Base-by-base conservation (phyloP, 2,329 filamentous ascomycete species). In the Exophiala oligosperma region DNA sequence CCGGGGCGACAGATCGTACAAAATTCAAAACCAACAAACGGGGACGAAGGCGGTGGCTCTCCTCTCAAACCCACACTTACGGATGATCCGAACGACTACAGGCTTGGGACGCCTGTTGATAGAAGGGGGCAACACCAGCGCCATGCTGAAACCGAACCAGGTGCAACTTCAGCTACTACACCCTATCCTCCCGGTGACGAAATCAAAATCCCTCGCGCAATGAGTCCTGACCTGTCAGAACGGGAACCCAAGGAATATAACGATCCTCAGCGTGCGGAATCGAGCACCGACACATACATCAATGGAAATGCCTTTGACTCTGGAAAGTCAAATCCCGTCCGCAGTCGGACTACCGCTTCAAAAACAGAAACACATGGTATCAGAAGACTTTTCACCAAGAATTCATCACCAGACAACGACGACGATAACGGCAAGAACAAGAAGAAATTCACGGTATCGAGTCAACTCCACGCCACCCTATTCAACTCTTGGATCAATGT, bases 401-500 rank as follows among this genome's bases (percentile, higher is more conserved):
- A 58, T 3, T 48, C 41, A 3, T 41, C 32, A 28, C 28, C 54
- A 8, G 41, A 54, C 7, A 32, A 24, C 21, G 63, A 65, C 47
- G 53, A 66, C 52, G 60, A 64, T 44, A 63, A 62, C 21, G 65
- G 64, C 37, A 66, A 66, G 54, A 54, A 60, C 23, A 63, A 67
- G 43, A 43, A 46, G 7, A 49, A 63, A 24, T 88, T 84, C 59
- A 88, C 85, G 0, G 68, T 83, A 7, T 75, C 75, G 59, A 86
- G 87, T 67, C 89, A 92, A 73, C 72, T 92, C 49, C 84, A 86
- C 65, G 85, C 89, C 17, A 92, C 91, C 0, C 67, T 96, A 2
- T 83, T 96, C 64, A 87, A 84, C 67, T 94, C 90, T 0, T 96
- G 90, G 85, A 88, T 96, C 76, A 97, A 97, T 69, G 69, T 96